phyloP scores from a whole-genome alignment of 2,329 filamentous ascomycete genomes.

The Leptosphaerulina australis region DNA sequence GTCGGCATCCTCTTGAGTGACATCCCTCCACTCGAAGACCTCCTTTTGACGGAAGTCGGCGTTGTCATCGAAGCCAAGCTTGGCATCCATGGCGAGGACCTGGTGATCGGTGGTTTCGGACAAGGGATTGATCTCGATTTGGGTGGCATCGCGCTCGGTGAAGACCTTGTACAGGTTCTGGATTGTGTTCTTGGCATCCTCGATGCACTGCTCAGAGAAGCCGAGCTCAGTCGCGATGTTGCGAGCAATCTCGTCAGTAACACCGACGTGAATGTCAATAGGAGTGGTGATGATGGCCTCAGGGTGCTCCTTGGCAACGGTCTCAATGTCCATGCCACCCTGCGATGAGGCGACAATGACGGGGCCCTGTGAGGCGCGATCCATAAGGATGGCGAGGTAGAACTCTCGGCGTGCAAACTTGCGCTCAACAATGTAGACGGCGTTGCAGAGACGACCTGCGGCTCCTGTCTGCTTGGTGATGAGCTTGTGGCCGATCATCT shows the following conservation, averaged over 20 bases:
- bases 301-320: slow-evolving; percentile 96
- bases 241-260: slow-evolving; percentile 92
- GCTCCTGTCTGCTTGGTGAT: slow-evolving; percentile 99
- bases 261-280: slow-evolving; percentile 91
- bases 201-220: slow-evolving; percentile 97
- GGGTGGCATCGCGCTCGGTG: slow-evolving; percentile 96
- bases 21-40: slow-evolving; percentile 90
- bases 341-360: slow-evolving; percentile 98
- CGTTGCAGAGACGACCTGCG: slow-evolving; percentile 89
- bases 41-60: slow-evolving; percentile 98
- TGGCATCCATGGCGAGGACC: slow-evolving; percentile 99
- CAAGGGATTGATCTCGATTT: slow-evolving; percentile 99
- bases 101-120: slow-evolving; percentile 98
- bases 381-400: slow-evolving; percentile 98
- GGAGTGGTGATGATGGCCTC: slow-evolving; percentile 93
- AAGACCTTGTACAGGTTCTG: slow-evolving; percentile 99
- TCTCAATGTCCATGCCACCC: slow-evolving; percentile 99
- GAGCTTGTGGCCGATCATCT: slow-evolving; percentile 99
- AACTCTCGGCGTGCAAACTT: slow-evolving; percentile 99
- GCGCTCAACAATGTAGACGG: slow-evolving; percentile 99
- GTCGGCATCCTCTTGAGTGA: slow-evolving; percentile 93
- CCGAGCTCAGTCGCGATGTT: slow-evolving; percentile 90
- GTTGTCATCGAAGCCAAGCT: slow-evolving; percentile 98
- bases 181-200: slow-evolving; percentile 93
- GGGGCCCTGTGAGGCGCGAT: slow-evolving; percentile 85